Percentiles rank a stretch among this genome's conserved stretches.
These are phyloP conservation scores for Globisporangium orthogonon DNA, from an alignment of 352 stramenopile genomes.

Conservation along the genomic window DNA sequence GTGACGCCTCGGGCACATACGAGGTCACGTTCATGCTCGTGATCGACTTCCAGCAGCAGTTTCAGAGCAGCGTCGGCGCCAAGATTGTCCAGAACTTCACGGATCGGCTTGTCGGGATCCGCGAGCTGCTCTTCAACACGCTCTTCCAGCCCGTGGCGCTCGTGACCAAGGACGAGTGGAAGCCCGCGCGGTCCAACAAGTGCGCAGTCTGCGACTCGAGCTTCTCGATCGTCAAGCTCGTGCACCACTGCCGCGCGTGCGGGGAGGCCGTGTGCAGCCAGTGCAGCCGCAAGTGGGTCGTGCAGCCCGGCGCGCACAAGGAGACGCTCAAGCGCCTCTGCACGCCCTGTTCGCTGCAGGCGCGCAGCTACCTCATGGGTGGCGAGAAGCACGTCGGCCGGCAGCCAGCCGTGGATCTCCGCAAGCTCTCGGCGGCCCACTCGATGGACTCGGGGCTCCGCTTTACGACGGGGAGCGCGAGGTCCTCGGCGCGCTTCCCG, in stretches of 20 bases:
- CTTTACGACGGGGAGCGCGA: conserved; percentile 9
- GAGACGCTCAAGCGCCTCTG: conserved; percentile 73
- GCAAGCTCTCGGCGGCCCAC: conserved; percentile 7
- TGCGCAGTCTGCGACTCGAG: conserved; percentile 58
- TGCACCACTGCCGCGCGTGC: conserved; percentile 79
- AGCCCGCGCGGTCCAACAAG: conserved; percentile 43
- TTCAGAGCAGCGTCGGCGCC: conserved; percentile 40
- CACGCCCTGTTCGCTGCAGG: conserved; percentile 73
- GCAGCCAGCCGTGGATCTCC: conserved; percentile 10
- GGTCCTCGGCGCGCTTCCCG: conserved; percentile 2
- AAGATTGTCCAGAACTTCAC: conserved; percentile 81
- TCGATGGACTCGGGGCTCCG: conserved; percentile 16
- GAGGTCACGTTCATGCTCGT: conserved; percentile 84
- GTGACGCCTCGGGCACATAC: conserved; percentile 36
- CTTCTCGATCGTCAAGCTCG: conserved; percentile 70
- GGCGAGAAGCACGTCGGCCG: conserved; percentile 2
- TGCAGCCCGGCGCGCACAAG: conserved; percentile 49
- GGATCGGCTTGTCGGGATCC: conserved; percentile 68
- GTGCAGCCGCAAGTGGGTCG: conserved; percentile 77
- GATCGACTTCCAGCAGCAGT: conserved; percentile 83
- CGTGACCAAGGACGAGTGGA: conserved; percentile 56
- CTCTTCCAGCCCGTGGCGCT: conserved; percentile 69
- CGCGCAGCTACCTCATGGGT: conserved; percentile 46
- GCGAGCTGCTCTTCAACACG: conserved; percentile 80
- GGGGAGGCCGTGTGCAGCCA: conserved; percentile 76